These are phyloP conservation scores for Cordia subcordata DNA, from an alignment of 257 asterid species.

Conservation along the genomic window DNA sequence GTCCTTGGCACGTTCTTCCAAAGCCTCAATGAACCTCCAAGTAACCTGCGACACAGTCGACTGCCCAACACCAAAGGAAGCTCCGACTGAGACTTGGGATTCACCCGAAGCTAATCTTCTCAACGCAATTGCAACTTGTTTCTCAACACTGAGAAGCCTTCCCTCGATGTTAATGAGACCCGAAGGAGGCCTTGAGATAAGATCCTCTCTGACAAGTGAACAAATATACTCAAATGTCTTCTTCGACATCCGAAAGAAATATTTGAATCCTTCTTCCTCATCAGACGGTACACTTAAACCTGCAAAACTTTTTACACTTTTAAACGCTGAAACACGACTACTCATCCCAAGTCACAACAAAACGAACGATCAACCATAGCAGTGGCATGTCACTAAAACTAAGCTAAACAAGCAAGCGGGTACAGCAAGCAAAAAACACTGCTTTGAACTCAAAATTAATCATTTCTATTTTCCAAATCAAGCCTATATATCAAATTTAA, in stretches of 20 bases:
- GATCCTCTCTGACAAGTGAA: constrained; percentile 84
- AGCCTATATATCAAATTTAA: constrained; percentile 3
- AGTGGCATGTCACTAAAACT: not conserved
- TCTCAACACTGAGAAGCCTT: constrained; percentile 91
- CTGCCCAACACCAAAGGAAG: constrained; percentile 95
- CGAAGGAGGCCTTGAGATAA: constrained; percentile 96
- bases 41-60: constrained; percentile 98
- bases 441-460: too few relatives aligned
- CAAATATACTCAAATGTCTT: constrained; percentile 76
- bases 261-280: constrained; percentile 82
- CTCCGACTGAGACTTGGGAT: constrained; percentile 94
- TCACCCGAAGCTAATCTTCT: constrained; percentile 94
- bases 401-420: too few relatives aligned
- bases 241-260: constrained; percentile 80
- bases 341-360: not conserved
- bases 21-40: constrained; percentile 90
- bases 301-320: constrained; percentile 12
- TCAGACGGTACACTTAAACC: constrained; percentile 43
- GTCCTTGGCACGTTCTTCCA: constrained; percentile 89
- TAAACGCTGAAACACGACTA: not conserved
- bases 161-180: constrained; percentile 98
- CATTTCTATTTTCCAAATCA: not conserved
- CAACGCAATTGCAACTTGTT: constrained; percentile 94
- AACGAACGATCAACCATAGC: constrained; percentile 1
- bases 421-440: too few relatives aligned